Conservation (phyloP, 2,329 filamentous ascomycete genomes). For the Escovopsis sp. region DNA sequence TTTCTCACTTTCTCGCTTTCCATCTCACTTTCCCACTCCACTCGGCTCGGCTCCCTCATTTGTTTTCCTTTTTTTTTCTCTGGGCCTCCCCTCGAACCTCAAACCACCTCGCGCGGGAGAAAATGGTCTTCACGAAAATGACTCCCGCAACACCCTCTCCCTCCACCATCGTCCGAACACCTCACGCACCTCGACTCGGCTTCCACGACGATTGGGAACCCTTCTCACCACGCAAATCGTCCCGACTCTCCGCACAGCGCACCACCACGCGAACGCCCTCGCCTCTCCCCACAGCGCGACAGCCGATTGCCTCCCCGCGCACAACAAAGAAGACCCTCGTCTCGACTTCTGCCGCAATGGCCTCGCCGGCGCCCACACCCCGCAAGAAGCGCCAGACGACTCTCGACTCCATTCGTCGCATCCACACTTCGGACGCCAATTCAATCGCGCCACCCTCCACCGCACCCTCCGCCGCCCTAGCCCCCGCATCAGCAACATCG, state of each 20-base stretch:
- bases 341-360: constrained; percentile 16
- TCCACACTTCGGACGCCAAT: no score
- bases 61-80: no score
- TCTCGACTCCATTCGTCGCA: constrained; percentile 30
- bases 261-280: constrained; percentile 39
- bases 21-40: no score
- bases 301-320: constrained; percentile 17
- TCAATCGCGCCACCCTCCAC: no score
- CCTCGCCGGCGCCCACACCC: constrained; percentile 30
- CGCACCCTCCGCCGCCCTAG: no score
- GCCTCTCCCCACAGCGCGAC: constrained; percentile 24
- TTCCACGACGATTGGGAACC: constrained; percentile 56
- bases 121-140: constrained; percentile 12
- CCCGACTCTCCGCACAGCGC: constrained; percentile 44
- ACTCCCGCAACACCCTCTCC: constrained; percentile 44
- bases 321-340: constrained; percentile 17
- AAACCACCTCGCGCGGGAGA: no score
- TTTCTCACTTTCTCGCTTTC: no score
- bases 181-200: constrained; percentile 53
- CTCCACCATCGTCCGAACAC: constrained; percentile 43
- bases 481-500: no score
- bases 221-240: constrained; percentile 55
- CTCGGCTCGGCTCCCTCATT: no score
- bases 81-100: no score
- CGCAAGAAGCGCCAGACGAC: constrained; percentile 34